phyloP scores from a whole-genome alignment of 2,329 filamentous ascomycete genomes.

The Aulographum hederae region DNA sequence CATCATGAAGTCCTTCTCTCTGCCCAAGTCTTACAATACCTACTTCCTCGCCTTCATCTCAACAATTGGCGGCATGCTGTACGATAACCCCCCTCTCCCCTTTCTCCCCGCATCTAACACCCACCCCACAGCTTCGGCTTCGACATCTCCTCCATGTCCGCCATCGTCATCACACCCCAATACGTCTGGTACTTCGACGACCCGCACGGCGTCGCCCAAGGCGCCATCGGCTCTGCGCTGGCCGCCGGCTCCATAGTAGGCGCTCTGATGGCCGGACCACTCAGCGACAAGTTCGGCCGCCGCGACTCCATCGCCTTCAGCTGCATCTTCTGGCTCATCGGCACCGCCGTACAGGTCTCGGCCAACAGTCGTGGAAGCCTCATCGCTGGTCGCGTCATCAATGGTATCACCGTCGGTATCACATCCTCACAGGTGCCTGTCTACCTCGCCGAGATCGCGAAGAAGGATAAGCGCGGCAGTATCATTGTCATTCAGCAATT shows the following conservation, averaged over 20 bases:
- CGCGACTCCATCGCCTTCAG: conserved; percentile 28
- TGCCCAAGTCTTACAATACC: conserved; percentile 5
- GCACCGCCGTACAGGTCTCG: conserved; percentile 23
- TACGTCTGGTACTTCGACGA: conserved; percentile 33
- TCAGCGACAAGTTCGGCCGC: conserved; percentile 30
- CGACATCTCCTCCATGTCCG: conserved; percentile 36
- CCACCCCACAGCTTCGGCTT: conserved; percentile 25
- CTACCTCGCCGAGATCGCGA: conserved; percentile 25
- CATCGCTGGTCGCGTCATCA: conserved; percentile 23
- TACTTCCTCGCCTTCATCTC: conserved; percentile 4
- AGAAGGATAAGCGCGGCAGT: conserved; percentile 22
- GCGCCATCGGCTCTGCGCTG: conserved; percentile 28
- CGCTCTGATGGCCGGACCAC: conserved; percentile 23
- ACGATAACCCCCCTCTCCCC: too few species aligned
- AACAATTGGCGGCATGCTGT: conserved; percentile 5
- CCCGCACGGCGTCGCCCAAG: conserved; percentile 28
- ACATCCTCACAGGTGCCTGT: conserved; percentile 26
- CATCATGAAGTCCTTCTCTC: too few species aligned
- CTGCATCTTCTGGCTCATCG: conserved; percentile 29
- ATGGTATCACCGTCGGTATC: conserved; percentile 24
- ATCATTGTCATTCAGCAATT: conserved; percentile 26
- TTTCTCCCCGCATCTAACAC: too few species aligned
- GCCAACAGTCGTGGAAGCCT: conserved; percentile 21
- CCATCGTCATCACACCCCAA: conserved; percentile 31
- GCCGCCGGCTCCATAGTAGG: conserved; percentile 31